phyloP scores from a whole-genome alignment of 805 yeast species.

The Priceomyces melissophilus region DNA sequence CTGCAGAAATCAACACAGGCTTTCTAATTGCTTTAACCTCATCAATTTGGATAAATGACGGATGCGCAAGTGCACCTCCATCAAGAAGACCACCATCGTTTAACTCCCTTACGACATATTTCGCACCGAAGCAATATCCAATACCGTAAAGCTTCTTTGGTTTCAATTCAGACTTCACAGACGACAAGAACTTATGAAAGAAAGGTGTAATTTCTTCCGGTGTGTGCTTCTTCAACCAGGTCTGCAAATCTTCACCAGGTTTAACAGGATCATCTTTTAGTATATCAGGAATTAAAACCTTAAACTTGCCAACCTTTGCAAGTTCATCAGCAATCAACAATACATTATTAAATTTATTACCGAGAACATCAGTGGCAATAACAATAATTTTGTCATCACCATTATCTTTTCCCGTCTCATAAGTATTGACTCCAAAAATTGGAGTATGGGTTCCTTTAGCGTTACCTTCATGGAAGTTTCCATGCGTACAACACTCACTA shows the following conservation, averaged over 20 bases:
- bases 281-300: constrained; percentile 74
- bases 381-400: constrained; percentile 49
- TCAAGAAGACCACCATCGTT: constrained; percentile 29
- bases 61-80: constrained; percentile 77
- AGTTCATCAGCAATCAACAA: constrained; percentile 64
- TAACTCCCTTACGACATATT: constrained; percentile 54
- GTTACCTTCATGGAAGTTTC: constrained; percentile 47
- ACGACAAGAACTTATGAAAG: constrained; percentile 45
- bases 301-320: constrained; percentile 54
- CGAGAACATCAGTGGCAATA: constrained; percentile 68
- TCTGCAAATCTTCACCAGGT: constrained; percentile 13
- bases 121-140: constrained; percentile 89
- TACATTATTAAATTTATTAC: constrained; percentile 55
- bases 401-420: constrained; percentile 24
- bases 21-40: constrained; percentile 54
- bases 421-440: constrained; percentile 40
- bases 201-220: constrained; percentile 46
- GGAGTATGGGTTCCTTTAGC: constrained; percentile 43
- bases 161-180: constrained; percentile 39
- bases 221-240: constrained; percentile 58
- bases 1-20: constrained; percentile 71
- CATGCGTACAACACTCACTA: constrained; percentile 45
- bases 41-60: constrained; percentile 65
- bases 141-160: constrained; percentile 52
- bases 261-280: constrained; percentile 46